These are phyloP conservation scores for Pelargonium nanum DNA, from an alignment of 345 rosid species.

Conservation along the genomic window DNA sequence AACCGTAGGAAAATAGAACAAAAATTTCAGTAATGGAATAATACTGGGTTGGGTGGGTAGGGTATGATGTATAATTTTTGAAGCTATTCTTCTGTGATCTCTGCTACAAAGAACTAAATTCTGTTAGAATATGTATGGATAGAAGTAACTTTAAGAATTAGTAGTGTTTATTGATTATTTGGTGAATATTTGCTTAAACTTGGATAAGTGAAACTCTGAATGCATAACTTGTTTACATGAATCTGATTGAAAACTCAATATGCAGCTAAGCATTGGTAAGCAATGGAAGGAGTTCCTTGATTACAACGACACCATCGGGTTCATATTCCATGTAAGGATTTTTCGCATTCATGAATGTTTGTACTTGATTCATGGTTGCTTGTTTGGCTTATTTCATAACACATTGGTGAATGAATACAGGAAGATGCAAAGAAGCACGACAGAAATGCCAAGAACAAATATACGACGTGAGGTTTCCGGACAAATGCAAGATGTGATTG, in stretches of 20 bases:
- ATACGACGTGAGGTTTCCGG: not conserved
- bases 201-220: not conserved
- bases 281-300: conserved; percentile 87
- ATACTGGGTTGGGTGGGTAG: no score
- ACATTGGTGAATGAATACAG: not conserved
- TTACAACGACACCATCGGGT: conserved; percentile 58
- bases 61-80: no score
- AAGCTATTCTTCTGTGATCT: no score
- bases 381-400: not conserved
- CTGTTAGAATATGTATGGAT: no score
- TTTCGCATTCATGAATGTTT: no score
- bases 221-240: not conserved
- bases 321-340: conserved; percentile 63
- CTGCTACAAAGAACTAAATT: no score
- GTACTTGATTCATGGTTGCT: no score
- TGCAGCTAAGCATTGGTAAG: conserved; percentile 76
- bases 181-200: no score
- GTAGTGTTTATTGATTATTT: no score
- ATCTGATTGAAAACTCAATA: not conserved
- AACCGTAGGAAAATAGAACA: no score
- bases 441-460: not conserved
- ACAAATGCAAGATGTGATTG: not conserved
- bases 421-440: not conserved
- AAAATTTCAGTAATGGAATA: no score
- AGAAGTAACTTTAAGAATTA: no score